These are phyloP conservation scores for Asparagopsis taxiformis DNA, from an alignment of 31 red algal genomes.

Conservation along the genomic window DNA sequence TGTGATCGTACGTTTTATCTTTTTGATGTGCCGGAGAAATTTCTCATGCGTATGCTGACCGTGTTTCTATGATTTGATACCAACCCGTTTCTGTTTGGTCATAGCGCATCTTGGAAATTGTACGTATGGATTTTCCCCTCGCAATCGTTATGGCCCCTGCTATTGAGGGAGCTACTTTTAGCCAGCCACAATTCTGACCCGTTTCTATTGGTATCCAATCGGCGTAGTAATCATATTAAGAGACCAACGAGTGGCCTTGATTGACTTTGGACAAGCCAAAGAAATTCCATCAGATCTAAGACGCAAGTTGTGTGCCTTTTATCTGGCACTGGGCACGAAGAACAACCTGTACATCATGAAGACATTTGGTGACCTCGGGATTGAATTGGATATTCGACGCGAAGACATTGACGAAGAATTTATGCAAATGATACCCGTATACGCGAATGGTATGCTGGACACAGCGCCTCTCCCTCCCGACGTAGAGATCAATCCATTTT, in stretches of 20 bases:
- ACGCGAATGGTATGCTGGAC: conserved; percentile 85
- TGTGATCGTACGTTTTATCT: conserved; percentile 66
- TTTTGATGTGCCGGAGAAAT: background rate
- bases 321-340: conserved; percentile 62
- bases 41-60: background rate
- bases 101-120: conserved; percentile 79
- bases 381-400: conserved; percentile 67
- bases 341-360: conserved; percentile 62
- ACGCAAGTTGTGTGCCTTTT: conserved; percentile 80
- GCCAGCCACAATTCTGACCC: background rate
- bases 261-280: conserved; percentile 95
- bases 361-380: conserved; percentile 68
- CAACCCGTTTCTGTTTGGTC: too few species aligned
- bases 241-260: conserved; percentile 80
- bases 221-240: conserved; percentile 45
- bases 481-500: conserved; percentile 86
- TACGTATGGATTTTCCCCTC: conserved; percentile 3
- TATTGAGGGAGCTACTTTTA: background rate
- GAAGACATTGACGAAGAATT: conserved; percentile 41
- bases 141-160: background rate
- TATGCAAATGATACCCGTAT: conserved; percentile 60
- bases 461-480: conserved; percentile 67
- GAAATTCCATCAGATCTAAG: conserved; percentile 59
- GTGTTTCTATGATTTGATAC: background rate
- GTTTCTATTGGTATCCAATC: background rate